Evolutionary conservation across 2,329 filamentous ascomycete species (phyloP).

Genomic region (Grosmannia penicillata): DNA sequence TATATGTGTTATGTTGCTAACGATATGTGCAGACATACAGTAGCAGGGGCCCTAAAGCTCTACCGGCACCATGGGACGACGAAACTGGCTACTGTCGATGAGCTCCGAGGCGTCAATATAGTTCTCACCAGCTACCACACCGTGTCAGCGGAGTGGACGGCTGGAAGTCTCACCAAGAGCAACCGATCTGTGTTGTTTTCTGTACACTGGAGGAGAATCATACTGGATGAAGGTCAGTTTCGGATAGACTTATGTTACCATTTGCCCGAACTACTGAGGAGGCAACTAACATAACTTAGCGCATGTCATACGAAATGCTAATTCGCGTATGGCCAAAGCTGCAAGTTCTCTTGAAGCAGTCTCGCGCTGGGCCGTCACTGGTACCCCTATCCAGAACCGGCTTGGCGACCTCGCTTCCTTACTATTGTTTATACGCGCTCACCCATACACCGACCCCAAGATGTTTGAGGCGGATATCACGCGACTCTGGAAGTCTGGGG

Average conservation of each 20-base stretch:
- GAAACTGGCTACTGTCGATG: slow-evolving; percentile 6
- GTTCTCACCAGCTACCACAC: slow-evolving; percentile 28
- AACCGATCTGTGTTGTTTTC: slow-evolving; percentile 17
- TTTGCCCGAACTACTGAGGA: too few relatives aligned
- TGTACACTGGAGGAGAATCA: slow-evolving; percentile 21
- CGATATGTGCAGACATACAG: slow-evolving; percentile 15
- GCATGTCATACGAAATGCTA: slow-evolving; percentile 23
- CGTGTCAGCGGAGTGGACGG: slow-evolving; percentile 20
- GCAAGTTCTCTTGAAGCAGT: slow-evolving; percentile 20
- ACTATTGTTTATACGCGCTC: slow-evolving; percentile 25
- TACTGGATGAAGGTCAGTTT: slow-evolving; percentile 23
- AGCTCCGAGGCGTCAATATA: slow-evolving; percentile 12
- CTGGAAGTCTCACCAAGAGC: not conserved
- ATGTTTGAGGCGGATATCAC: slow-evolving; percentile 24
- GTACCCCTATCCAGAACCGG: slow-evolving; percentile 33
- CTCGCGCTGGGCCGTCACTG: slow-evolving; percentile 23
- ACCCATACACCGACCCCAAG: slow-evolving; percentile 24
- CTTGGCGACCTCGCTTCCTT: slow-evolving; percentile 26
- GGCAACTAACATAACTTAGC: slow-evolving; percentile 14
- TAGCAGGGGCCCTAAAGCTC: slow-evolving; percentile 11
- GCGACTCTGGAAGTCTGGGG: slow-evolving; percentile 22
- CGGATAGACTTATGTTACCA: too few relatives aligned
- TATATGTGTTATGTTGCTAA: too few relatives aligned
- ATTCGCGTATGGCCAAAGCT: slow-evolving; percentile 20
- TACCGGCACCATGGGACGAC: slow-evolving; percentile 17